Evolutionary conservation across 768 basidiomycete species (phyloP), one percentile per base, ranked within the genome.

Genomic region (Xanthoconium stramineum): DNA sequence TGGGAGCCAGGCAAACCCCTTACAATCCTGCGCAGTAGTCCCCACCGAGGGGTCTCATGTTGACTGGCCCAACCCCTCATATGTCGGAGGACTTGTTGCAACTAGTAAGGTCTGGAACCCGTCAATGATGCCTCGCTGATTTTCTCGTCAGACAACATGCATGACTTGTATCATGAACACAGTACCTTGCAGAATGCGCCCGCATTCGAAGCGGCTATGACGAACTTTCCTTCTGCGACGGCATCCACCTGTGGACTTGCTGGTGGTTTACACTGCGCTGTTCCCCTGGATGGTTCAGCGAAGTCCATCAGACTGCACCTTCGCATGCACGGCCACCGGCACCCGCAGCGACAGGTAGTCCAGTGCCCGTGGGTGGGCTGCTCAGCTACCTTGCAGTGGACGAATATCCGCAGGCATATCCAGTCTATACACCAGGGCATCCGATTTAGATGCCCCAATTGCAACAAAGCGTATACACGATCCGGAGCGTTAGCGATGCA

Each of bases 331-430:
- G 61, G 64, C 11, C 44, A 65, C 15, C 35, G 33, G 13, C 36
- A 65, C 39, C 38, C 36, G 0, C 53, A 53, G 46, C 35, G 42
- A 14, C 46, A 43, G 29, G 8, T 5, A 15, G 55, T 57, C 32
- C 56, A 35, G 13, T 65, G 61, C 32, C 64, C 64, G 0, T 65
- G 57, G 53, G 28, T 9, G 13, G 58, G 58, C 12, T 65, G 64
- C 42, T n/a, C 38, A 2, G 6, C 30, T 11, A 47, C 13, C n/a
- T 3, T 65, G 37, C 38, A n/a, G 29, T 65, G 64, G 64, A 46
- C 37, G 51, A 65, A 52, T 17, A 47, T 62, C 1, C 43, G 53
- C 8, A 59, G 64, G 29, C 61, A 65, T 6, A 53, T 65, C 40
- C 55, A 42, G 11, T 62, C 61, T 5, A 13, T 49, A 28, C 64